phyloP scores from a whole-genome alignment of 1,139 yeast genomes.

The Scheffersomyces segobiensis region DNA sequence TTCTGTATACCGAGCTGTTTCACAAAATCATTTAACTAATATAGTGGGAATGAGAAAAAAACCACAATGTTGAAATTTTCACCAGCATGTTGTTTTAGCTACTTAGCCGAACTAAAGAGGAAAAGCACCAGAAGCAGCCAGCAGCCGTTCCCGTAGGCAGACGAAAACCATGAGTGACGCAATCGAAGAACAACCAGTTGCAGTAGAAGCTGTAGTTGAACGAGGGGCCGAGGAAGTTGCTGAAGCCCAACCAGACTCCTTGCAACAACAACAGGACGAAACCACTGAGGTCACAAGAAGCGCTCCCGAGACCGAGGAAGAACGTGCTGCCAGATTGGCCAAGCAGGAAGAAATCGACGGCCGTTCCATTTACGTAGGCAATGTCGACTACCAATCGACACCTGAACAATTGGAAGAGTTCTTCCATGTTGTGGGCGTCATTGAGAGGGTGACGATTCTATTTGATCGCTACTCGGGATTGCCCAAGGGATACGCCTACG shows the following conservation, averaged over 20 bases:
- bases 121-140: neutral
- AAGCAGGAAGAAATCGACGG: conserved; percentile 36
- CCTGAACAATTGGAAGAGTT: conserved; percentile 44
- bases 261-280: neutral
- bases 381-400: conserved; percentile 42
- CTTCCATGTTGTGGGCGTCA: conserved; percentile 34
- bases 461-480: conserved; percentile 39
- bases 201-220: neutral
- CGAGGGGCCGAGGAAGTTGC: neutral
- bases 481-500: conserved; percentile 49
- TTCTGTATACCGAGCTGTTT: neutral
- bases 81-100: neutral
- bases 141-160: neutral
- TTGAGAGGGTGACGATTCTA: conserved; percentile 42
- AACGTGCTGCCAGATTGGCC: conserved; percentile 27
- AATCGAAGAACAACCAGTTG: conserved; percentile 2
- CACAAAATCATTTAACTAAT: neutral
- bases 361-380: conserved; percentile 45
- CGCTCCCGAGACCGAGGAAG: conserved; percentile 25
- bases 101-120: neutral
- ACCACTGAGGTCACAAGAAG: neutral
- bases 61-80: neutral
- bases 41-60: neutral
- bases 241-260: neutral
- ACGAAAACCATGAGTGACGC: conserved; percentile 2